A percentile compares a stretch with the other conserved stretches of the same genome.
phyloP scores from a whole-genome alignment of 169 alveolate species.

The Plasmodium coatneyi region DNA sequence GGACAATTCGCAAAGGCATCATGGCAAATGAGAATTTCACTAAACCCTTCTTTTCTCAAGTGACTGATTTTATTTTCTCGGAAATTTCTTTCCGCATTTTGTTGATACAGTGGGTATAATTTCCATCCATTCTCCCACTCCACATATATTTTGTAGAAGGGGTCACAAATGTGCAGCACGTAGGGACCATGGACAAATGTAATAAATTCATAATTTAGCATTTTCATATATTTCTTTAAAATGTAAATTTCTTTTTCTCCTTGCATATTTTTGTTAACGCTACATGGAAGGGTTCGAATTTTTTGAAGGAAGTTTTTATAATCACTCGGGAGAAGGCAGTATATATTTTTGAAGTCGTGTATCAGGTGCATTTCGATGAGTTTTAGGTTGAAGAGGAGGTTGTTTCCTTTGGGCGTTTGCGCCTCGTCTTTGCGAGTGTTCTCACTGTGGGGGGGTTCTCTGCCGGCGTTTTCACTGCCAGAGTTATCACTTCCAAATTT shows the following conservation, averaged over 20 bases:
- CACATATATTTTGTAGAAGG: conserved; percentile 57
- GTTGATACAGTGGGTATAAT: conserved; percentile 67
- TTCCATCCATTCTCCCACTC: conserved; percentile 57
- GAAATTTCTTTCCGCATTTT: conserved; percentile 30
- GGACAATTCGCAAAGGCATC: conserved; percentile 42
- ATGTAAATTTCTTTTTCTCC: conserved; percentile 71
- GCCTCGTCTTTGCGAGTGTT: background rate
- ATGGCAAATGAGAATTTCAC: conserved; percentile 46
- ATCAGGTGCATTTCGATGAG: conserved; percentile 59
- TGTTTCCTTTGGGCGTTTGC: background rate
- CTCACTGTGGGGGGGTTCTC: background rate
- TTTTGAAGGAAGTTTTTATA: conserved; percentile 66
- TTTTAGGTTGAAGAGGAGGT: conserved; percentile 34
- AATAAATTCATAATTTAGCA: conserved; percentile 58
- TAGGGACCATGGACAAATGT: conserved; percentile 67
- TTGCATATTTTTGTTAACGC: conserved; percentile 46
- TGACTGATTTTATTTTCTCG: conserved; percentile 31
- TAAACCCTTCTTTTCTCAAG: conserved; percentile 54
- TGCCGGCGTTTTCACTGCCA: background rate
- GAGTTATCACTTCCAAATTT: background rate
- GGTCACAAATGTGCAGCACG: conserved; percentile 65
- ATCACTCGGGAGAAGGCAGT: conserved; percentile 54
- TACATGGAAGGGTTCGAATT: conserved; percentile 29
- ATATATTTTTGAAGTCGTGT: conserved; percentile 61
- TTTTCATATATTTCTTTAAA: conserved; percentile 69